Evolutionary conservation across 208 protist genomes (phyloP).

Genomic region (Wallacemonas sp.): DNA sequence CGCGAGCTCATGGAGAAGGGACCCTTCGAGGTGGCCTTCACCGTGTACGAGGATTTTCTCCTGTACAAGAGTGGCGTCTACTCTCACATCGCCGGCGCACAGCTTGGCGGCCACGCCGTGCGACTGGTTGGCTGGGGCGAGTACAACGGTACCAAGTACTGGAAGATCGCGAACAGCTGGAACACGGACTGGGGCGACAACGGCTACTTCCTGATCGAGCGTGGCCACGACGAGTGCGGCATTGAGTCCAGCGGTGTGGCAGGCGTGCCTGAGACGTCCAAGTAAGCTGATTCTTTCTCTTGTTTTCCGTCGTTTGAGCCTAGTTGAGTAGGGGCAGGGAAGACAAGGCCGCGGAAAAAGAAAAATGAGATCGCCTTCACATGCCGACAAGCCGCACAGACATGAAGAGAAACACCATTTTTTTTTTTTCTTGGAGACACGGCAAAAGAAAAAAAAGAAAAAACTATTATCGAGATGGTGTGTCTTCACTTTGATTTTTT

Average conservation of each 20-base stretch:
- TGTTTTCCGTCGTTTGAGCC: slow-evolving; percentile 10
- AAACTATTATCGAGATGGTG: neutral
- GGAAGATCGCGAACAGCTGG: slow-evolving; percentile 92
- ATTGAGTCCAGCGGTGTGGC: slow-evolving; percentile 66
- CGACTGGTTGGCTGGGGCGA: slow-evolving; percentile 86
- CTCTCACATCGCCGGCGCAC: slow-evolving; percentile 57
- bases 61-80: slow-evolving; percentile 92
- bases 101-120: slow-evolving; percentile 87
- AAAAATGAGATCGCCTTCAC: neutral
- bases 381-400: neutral
- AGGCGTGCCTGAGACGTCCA: slow-evolving; percentile 29
- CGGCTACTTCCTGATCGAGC: slow-evolving; percentile 81
- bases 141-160: slow-evolving; percentile 75
- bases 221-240: slow-evolving; percentile 77
- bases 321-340: too few relatives aligned
- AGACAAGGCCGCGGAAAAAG: too few relatives aligned
- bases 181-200: slow-evolving; percentile 84
- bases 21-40: slow-evolving; percentile 87
- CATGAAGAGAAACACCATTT: neutral
- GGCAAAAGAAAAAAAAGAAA: slow-evolving; percentile 2
- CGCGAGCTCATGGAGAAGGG: slow-evolving; percentile 83
- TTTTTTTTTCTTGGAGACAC: slow-evolving; percentile 1
- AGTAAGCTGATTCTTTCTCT: slow-evolving; percentile 6
- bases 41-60: slow-evolving; percentile 90
- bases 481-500: too few relatives aligned